Conservation (phyloP, 495 filamentous ascomycete species). For the Aspergillus conjunctus region DNA sequence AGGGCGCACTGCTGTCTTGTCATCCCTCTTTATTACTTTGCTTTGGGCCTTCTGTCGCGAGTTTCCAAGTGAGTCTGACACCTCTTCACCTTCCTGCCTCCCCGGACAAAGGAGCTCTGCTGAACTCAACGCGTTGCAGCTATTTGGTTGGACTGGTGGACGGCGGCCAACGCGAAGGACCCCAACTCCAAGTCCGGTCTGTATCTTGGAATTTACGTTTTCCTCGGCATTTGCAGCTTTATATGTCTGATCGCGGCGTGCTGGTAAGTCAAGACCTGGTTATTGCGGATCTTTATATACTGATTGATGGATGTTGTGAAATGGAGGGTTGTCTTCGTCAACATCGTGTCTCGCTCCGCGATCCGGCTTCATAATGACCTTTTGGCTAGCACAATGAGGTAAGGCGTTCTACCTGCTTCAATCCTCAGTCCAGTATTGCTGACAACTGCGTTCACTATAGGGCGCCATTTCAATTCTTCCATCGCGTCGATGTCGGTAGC, state of each 20-base stretch:
- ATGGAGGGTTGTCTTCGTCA: conserved; percentile 20
- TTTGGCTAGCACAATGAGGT: conserved; percentile 21
- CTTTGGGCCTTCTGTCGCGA: not conserved
- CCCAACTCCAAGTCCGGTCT: conserved; percentile 38
- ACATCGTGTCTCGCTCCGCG: conserved; percentile 36
- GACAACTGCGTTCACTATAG: too few relatives aligned
- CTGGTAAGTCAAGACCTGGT: conserved; percentile 36
- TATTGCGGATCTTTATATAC: too few relatives aligned
- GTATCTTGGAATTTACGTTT: conserved; percentile 50
- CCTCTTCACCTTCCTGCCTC: too few relatives aligned
- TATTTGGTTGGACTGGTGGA: conserved; percentile 52
- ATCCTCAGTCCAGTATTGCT: too few relatives aligned
- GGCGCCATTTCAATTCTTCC: conserved; percentile 35
- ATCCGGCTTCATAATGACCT: conserved; percentile 31
- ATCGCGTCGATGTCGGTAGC: conserved; percentile 19
- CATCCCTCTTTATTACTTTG: not conserved
- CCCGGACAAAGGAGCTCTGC: too few relatives aligned
- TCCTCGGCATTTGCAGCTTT: conserved; percentile 35
- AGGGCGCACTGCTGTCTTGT: conserved; percentile 19
- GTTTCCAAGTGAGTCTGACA: conserved; percentile 7
- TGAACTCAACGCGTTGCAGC: conserved; percentile 22
- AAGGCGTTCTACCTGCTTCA: too few relatives aligned
- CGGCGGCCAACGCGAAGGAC: conserved; percentile 34
- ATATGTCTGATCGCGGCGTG: conserved; percentile 30
- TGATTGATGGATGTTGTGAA: not conserved